Evolutionary conservation across 768 basidiomycete species (phyloP), one percentile per base, ranked within the genome.

Genomic region (Cystobasidium tubakii): DNA sequence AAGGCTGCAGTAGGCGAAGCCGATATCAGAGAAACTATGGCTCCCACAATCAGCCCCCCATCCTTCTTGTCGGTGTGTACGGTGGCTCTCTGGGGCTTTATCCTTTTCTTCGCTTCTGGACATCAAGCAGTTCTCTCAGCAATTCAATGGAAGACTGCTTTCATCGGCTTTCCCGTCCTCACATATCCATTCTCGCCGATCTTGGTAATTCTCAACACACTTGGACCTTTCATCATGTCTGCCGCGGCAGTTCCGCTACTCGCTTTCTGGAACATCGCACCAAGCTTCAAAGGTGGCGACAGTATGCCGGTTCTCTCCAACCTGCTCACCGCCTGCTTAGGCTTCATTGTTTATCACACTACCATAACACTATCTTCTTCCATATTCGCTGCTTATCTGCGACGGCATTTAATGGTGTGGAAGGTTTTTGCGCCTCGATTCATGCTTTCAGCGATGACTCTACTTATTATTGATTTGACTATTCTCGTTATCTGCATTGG

Each of bases 341-440:
- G 23, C 29, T 79, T 77, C 72, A 23, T 66, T 39, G 27, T 75
- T 12, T 79, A 80, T 60, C 66, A 77, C 62, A 75, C 76, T 21
- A 50, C 64, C 19, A 60, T 79, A 71, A 75, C 79, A 0, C 65
- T 84, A 42, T 81, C 82, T 53, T 67, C 80, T 1, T 84, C 83
- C 0, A 79, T 92, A 29, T 80, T 77, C 39, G 77, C 79, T 1
- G 77, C 77, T n/a, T 73, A 73, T 65, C 69, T 79, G 42, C 29
- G 79, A 27, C 21, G 79, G 21, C 79, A 80, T 62, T 36, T 80
- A 21, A 79, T 80, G 76, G 79, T 97, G 27, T 99, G 96, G 96
- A 97, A 98, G 82, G 88, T 98, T 1, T 99, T 97, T 78, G 95
- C 94, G 43, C 96, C 96, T 75, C 83, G 95, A 75, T 96, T 94